phyloP scores from a whole-genome alignment of 1,139 yeast genomes.

The Debaryomyces sp. region DNA sequence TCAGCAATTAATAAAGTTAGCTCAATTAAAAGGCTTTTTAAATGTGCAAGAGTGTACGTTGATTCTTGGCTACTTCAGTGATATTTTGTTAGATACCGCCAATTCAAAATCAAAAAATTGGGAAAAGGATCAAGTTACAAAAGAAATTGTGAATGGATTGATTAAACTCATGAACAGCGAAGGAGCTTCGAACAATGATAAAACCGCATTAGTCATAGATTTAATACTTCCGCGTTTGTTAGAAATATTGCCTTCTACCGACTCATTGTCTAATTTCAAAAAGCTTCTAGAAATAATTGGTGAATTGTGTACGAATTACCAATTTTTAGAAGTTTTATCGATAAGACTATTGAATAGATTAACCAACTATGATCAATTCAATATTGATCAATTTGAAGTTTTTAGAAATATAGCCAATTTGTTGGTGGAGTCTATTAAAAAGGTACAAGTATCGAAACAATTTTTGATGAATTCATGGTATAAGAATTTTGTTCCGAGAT shows the following conservation, averaged over 20 bases:
- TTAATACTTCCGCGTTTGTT: constrained; percentile 64
- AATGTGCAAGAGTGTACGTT: constrained; percentile 58
- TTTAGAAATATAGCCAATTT: constrained; percentile 26
- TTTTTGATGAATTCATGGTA: constrained; percentile 49
- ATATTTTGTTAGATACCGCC: constrained; percentile 47
- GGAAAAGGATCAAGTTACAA: constrained; percentile 34
- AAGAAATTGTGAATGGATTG: constrained; percentile 52
- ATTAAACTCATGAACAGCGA: constrained; percentile 42
- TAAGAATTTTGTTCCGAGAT: constrained; percentile 37
- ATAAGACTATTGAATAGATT: constrained; percentile 53
- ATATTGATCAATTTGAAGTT: constrained; percentile 15
- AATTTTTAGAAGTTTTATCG: constrained; percentile 51
- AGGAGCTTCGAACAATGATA: constrained; percentile 15
- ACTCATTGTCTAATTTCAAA: constrained; percentile 16
- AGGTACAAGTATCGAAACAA: constrained; percentile 24
- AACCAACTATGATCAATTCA: constrained; percentile 17
- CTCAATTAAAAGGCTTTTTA: constrained; percentile 50
- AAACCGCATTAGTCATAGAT: constrained; percentile 49
- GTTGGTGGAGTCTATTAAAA: constrained; percentile 24
- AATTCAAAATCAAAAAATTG: constrained; percentile 40
- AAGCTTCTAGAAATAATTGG: constrained; percentile 48
- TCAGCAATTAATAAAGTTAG: constrained; percentile 61
- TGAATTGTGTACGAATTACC: constrained; percentile 46
- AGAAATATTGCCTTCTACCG: constrained; percentile 38
- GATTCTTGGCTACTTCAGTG: constrained; percentile 68